These are phyloP conservation scores for Telopea speciosissima DNA, from an alignment of 177 flowering plant species.

Conservation along the genomic window DNA sequence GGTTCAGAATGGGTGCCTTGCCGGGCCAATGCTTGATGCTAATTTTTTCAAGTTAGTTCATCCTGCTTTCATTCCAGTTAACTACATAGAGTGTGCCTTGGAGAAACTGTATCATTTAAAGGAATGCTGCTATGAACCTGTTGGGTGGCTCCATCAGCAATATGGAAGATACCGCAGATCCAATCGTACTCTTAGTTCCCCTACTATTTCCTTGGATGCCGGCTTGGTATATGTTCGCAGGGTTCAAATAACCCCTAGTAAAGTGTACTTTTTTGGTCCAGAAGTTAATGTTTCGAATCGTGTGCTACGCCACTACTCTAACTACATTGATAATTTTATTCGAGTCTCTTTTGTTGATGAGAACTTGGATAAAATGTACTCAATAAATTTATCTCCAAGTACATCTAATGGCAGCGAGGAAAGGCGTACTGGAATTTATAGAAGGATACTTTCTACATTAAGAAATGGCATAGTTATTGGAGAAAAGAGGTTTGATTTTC, in stretches of 20 bases:
- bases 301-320: slow-evolving; percentile 38
- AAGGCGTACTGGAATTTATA: slow-evolving; percentile 36
- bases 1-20: slow-evolving; percentile 57
- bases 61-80: slow-evolving; percentile 26
- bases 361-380: slow-evolving; percentile 44
- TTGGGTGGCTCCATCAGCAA: slow-evolving; percentile 46
- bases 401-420: slow-evolving; percentile 18
- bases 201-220: slow-evolving; percentile 34
- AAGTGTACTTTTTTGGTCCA: slow-evolving; percentile 59
- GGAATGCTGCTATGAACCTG: slow-evolving; percentile 72
- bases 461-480: slow-evolving; percentile 50
- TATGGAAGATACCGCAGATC: slow-evolving; percentile 26
- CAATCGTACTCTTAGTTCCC: slow-evolving; percentile 20
- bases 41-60: slow-evolving; percentile 41
- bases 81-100: slow-evolving; percentile 40
- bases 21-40: slow-evolving; percentile 43
- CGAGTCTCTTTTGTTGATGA: slow-evolving; percentile 72
- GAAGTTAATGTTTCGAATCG: slow-evolving; percentile 67
- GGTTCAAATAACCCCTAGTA: slow-evolving; percentile 60
- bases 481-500: slow-evolving; percentile 64
- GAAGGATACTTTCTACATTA: slow-evolving; percentile 43
- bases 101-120: slow-evolving; percentile 41
- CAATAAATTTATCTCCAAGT: slow-evolving; percentile 44
- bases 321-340: slow-evolving; percentile 49
- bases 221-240: slow-evolving; percentile 61